Evolutionary conservation across 495 filamentous ascomycete species (phyloP).

Genomic region (Xylona heveae): DNA sequence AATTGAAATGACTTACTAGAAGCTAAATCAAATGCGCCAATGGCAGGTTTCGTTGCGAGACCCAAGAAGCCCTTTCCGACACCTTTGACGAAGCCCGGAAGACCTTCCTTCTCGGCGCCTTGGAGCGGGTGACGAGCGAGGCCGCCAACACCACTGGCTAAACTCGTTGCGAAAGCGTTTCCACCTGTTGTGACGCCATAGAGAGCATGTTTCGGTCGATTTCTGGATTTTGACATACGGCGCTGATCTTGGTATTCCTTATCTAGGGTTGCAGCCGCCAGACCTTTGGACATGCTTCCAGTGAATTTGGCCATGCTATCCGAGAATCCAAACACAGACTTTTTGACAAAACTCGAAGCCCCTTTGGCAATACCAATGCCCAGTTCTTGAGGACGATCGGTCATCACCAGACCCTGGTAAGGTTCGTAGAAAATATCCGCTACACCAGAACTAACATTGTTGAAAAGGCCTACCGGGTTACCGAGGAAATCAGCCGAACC

Average conservation of each 20-base stretch:
- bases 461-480: conserved; percentile 94
- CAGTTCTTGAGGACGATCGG: conserved; percentile 81
- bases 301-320: conserved; percentile 95
- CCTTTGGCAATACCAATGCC: conserved; percentile 91
- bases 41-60: conserved; percentile 84
- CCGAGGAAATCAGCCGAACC: conserved; percentile 97
- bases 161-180: conserved; percentile 75
- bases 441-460: conserved; percentile 90
- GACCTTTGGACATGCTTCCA: conserved; percentile 86
- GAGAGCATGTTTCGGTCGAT: conserved; percentile 87
- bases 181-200: conserved; percentile 93
- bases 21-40: conserved; percentile 90
- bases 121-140: conserved; percentile 83
- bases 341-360: conserved; percentile 92
- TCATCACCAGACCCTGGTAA: conserved; percentile 93
- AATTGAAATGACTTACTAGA: conserved; percentile 42
- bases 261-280: conserved; percentile 86
- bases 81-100: conserved; percentile 87
- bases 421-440: conserved; percentile 98
- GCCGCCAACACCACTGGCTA: conserved; percentile 86
- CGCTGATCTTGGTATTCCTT: conserved; percentile 96
- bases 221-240: conserved; percentile 79
- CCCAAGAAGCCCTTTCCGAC: conserved; percentile 89
- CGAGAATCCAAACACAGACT: conserved; percentile 88
- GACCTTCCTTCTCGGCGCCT: conserved; percentile 88